These are phyloP conservation scores for Colletotrichum navitas DNA, from an alignment of 2,329 filamentous ascomycete genomes.

Conservation along the genomic window DNA sequence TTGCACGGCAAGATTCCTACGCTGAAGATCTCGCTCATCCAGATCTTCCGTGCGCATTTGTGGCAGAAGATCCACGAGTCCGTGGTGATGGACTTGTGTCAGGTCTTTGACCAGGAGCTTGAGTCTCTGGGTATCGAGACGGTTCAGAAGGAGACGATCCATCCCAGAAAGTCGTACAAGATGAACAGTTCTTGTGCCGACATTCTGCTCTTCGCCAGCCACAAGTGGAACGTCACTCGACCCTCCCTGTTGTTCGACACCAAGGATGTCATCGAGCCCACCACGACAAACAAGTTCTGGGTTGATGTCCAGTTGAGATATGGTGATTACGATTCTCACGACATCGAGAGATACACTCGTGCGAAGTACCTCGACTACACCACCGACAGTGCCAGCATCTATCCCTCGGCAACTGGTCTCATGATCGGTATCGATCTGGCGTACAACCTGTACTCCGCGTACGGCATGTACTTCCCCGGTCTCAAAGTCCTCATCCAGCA, in stretches of 20 bases:
- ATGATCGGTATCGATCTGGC: constrained; percentile 99
- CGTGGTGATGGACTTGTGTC: constrained; percentile 98
- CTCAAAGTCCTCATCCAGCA: constrained; percentile 96
- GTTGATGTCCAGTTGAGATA: constrained; percentile 96
- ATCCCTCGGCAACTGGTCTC: constrained; percentile 93
- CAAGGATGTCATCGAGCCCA: constrained; percentile 93
- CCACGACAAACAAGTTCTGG: constrained; percentile 99
- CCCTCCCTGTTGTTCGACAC: constrained; percentile 96
- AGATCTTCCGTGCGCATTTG: constrained; percentile 99
- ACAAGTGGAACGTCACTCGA: constrained; percentile 98
- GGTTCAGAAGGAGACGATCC: constrained; percentile 98
- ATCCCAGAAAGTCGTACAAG: constrained; percentile 99
- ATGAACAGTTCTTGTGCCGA: constrained; percentile 99
- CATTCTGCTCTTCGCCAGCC: constrained; percentile 94
- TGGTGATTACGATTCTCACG: constrained; percentile 98
- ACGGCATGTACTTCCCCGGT: constrained; percentile 98
- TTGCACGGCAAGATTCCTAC: constrained; percentile 99
- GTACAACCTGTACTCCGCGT: constrained; percentile 98
- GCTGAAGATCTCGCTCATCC: constrained; percentile 96
- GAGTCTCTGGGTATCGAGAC: constrained; percentile 97
- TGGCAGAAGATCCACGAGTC: constrained; percentile 99
- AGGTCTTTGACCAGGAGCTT: constrained; percentile 97
- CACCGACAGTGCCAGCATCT: constrained; percentile 98
- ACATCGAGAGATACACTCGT: constrained; percentile 96
- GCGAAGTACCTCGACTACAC: constrained; percentile 99